Base-by-base conservation (phyloP, 1,139 yeast genomes). In the Taphrina flavorubra region DNA sequence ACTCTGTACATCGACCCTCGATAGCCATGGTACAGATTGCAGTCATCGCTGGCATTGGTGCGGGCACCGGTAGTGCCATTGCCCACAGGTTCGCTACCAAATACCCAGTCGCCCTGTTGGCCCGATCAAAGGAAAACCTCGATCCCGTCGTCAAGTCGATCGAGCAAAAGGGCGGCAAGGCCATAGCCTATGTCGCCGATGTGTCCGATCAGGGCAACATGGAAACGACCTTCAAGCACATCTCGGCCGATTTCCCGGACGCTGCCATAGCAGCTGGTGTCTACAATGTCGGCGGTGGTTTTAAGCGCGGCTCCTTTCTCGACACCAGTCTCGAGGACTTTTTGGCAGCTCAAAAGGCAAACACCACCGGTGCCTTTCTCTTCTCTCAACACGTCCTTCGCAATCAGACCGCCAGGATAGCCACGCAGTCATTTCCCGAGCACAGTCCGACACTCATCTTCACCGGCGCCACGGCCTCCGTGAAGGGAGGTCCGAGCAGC, bases 41-140 rank as follows among this genome's bases (percentile, higher is more conserved):
- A 74, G 13, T 77, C 82, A 36, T 74, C 72, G 13, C 84, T 85
- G 74, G 72, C 18, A 51, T 65, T 11, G 72, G 72, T 8, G 71
- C 72, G 2, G 72, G 72, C 49, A 64, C 70, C 6, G 70, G 72
- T 25, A 58, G 55, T 37, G 64, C 55, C 31, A 49, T 71, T 1
- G 72, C 72, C 6, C 60, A 57, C 16, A 64, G 67, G 8, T 71
- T 71, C 56, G 71, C 70, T 1, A 49, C 14, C n/a, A 31, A 58
- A 14, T 69, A 71, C 51, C 72, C 70, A 20, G 55, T 71, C 2
- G 70, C 70, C n/a, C 57, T 71, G 1, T 51, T 71, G 18, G 67
- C 72, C 11, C 68, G 72, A 6, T 70, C 72, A 4, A 51, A 49
- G 47, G 64, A 46, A 16, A 58, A 67, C 2, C 49, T 61, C 25